phyloP scores from a whole-genome alignment of 2,329 filamentous ascomycete species.

The Ophiosphaerella narmari region DNA sequence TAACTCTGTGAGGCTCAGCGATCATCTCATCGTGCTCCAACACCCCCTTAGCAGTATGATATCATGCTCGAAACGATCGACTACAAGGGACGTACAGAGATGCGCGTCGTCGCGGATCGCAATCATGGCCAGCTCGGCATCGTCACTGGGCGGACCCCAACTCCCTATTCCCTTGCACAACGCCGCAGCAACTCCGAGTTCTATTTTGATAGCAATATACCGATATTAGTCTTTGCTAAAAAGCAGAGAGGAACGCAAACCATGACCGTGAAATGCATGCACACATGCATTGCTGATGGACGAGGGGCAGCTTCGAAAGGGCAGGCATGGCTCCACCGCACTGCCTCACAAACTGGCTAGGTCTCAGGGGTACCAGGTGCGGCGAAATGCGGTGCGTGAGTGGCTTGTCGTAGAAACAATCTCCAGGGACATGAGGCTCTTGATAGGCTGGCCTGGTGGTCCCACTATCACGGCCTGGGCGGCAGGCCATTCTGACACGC shows the following conservation, averaged over 20 bases:
- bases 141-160: slow-evolving; percentile 4
- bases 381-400: slow-evolving; percentile 28
- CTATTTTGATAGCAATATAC: neutral
- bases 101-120: slow-evolving; percentile 22
- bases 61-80: slow-evolving; percentile 21
- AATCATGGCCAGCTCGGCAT: slow-evolving; percentile 19
- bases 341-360: slow-evolving; percentile 20
- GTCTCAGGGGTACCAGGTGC: slow-evolving; percentile 17
- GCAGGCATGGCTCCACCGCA: slow-evolving; percentile 13
- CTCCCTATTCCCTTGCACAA: slow-evolving; percentile 6
- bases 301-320: slow-evolving; percentile 6
- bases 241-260: slow-evolving; percentile 1
- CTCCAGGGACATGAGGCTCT: slow-evolving; percentile 23
- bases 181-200: slow-evolving; percentile 2
- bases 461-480: slow-evolving; percentile 17
- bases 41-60: slow-evolving; percentile 12
- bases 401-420: slow-evolving; percentile 35
- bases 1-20: slow-evolving; percentile 17
- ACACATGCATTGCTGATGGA: slow-evolving; percentile 1
- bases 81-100: slow-evolving; percentile 10
- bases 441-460: slow-evolving; percentile 25
- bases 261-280: slow-evolving; percentile 2
- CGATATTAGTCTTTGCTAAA: neutral
- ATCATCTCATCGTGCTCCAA: slow-evolving; percentile 30
- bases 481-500: slow-evolving; percentile 36